A percentile compares a stretch with the other conserved stretches of the same genome.
phyloP scores from a whole-genome alignment of 768 basidiomycete genomes.

The Tricholoma sp. region DNA sequence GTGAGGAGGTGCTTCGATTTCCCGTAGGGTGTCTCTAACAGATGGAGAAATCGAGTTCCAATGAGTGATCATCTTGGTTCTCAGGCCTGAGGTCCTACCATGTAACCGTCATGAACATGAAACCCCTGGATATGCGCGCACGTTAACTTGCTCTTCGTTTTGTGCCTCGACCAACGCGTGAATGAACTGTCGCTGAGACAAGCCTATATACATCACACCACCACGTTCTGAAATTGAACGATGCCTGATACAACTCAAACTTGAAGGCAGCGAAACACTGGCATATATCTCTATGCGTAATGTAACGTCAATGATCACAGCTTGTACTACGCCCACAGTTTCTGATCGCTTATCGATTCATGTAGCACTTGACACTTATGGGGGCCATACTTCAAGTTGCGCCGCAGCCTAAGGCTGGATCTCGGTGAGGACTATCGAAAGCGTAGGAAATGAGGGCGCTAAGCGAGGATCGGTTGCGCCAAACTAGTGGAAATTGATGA shows the following conservation, averaged over 20 bases:
- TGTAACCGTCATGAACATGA: not conserved
- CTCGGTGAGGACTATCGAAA: not conserved
- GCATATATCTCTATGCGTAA: not conserved
- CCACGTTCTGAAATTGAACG: not conserved
- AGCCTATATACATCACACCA: not conserved
- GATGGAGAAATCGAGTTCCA: not conserved
- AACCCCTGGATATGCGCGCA: not conserved
- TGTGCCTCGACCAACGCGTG: not conserved
- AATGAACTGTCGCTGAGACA: not conserved
- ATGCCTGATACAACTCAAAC: not conserved
- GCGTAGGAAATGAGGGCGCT: not conserved
- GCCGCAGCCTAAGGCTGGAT: not conserved
- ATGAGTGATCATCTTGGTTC: not conserved
- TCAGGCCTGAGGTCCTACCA: not conserved
- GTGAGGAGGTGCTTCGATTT: not conserved
- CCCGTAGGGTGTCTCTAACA: not conserved
- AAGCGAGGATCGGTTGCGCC: not conserved
- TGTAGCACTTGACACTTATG: not conserved
- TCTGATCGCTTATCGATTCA: not conserved
- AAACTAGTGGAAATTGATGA: not conserved
- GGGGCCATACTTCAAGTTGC: not conserved
- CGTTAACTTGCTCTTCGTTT: not conserved
- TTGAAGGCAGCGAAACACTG: not conserved
- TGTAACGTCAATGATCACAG: not conserved
- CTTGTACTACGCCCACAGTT: not conserved